Base-by-base conservation (phyloP, 805 yeast species). In the Ogataea paraovalis region DNA sequence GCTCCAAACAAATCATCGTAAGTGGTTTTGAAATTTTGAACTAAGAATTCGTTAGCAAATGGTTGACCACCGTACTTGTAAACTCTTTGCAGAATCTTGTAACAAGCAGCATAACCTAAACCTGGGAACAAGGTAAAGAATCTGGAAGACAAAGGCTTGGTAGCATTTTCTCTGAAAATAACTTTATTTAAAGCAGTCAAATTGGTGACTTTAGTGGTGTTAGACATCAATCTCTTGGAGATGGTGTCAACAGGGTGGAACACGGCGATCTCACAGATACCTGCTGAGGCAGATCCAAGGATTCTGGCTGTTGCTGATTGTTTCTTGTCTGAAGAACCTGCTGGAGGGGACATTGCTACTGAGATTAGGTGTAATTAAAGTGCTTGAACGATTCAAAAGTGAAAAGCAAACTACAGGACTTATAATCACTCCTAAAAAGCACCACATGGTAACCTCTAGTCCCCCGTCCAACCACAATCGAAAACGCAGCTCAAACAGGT, bases 1-100 rank as follows among this genome's bases (percentile, higher is more conserved):
- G 86, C 78, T 54, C 98, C 99, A 60, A 94, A 94, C 37, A 76
- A 71, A 50, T 73, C 69, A 57, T 92, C 96, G 66, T 82, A 94
- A 46, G 75, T 65, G 40, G 76, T 71, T 62, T 78, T 81, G 74
- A 80, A 87, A 73, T 88, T 85, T 56, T 76, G 75, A 60, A 86
- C 79, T 65, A 94, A 76, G 64, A 83, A 88, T 71, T 94, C 99
- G 65, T 94, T 94, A 54, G 92, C 99, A 65, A 89, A 91, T 42
- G 99, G 99, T 74, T 94, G 99, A 44, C 99, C 99, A 64, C 99
- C 98, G 68, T 94, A 94, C 72, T 94, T 94, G 80, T 94, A 94
- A 47, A 94, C 97, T 74, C 99, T 83, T 73, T 94, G 99, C 58
- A 92, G 74, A 58, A 94, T 85, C 71, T 94, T 94, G 77, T 94